These are phyloP conservation scores for Aphanoascus verrucosus DNA, from an alignment of 2,329 filamentous ascomycete species.

Conservation along the genomic window DNA sequence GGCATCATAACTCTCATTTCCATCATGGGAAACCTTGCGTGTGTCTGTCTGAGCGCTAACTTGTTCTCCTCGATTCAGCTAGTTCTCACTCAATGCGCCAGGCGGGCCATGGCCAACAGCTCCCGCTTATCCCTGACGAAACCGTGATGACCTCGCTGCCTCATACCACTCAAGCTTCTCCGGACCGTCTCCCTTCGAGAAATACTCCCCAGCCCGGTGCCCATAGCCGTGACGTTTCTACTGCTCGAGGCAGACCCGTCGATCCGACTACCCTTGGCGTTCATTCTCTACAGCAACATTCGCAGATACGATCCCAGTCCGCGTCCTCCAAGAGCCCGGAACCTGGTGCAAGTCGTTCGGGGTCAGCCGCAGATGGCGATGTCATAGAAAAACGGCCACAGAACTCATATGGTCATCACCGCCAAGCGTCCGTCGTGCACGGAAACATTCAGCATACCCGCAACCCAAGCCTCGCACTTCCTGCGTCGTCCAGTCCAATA, in stretches of 20 bases:
- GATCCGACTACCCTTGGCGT: conserved; percentile 28
- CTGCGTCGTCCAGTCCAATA: conserved; percentile 65
- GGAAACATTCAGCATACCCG: conserved; percentile 74
- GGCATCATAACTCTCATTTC: not conserved
- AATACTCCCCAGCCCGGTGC: conserved; percentile 30
- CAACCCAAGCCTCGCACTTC: conserved; percentile 59
- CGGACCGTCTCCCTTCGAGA: conserved; percentile 30
- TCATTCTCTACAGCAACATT: conserved; percentile 28
- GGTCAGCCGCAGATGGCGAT: conserved; percentile 27
- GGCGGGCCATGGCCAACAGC: conserved; percentile 30
- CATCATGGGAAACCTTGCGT: conserved; percentile 5
- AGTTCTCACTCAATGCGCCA: conserved; percentile 31
- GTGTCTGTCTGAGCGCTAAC: not conserved
- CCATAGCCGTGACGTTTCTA: conserved; percentile 37
- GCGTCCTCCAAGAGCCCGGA: conserved; percentile 37
- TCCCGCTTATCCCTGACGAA: conserved; percentile 35
- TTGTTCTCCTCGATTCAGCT: conserved; percentile 18
- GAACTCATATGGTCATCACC: conserved; percentile 70
- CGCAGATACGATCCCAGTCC: conserved; percentile 30
- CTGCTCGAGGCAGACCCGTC: conserved; percentile 33
- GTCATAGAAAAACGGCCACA: conserved; percentile 34
- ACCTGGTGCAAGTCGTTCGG: conserved; percentile 26
- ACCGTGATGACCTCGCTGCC: conserved; percentile 29
- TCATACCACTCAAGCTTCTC: conserved; percentile 27
- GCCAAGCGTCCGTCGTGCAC: conserved; percentile 94